These are phyloP conservation scores for Aspergillus aculeatinus DNA, from an alignment of 2,329 filamentous ascomycete genomes.

Conservation along the genomic window DNA sequence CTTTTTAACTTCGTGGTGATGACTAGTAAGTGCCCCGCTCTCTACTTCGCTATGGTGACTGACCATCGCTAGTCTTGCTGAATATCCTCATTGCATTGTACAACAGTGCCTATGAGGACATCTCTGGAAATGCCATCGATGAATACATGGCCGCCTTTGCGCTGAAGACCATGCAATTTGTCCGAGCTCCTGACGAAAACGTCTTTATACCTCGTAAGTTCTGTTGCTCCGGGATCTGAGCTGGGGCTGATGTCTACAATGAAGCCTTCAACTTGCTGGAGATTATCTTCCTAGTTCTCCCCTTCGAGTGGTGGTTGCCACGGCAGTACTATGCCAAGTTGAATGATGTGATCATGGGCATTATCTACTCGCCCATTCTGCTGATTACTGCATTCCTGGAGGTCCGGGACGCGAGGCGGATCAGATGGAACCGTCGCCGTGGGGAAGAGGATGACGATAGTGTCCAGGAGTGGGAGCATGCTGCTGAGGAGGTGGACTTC, in stretches of 20 bases:
- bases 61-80: constrained; percentile 61
- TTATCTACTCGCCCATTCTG: constrained; percentile 81
- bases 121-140: constrained; percentile 87
- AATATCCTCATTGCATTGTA: constrained; percentile 97
- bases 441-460: constrained; percentile 89
- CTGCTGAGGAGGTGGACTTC: constrained; percentile 68
- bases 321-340: constrained; percentile 70
- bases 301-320: constrained; percentile 96
- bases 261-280: constrained; percentile 85
- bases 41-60: constrained; percentile 3
- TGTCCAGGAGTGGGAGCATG: constrained; percentile 90
- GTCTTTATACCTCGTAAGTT: constrained; percentile 79
- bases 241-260: not conserved
- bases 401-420: constrained; percentile 62
- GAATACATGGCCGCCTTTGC: constrained; percentile 93
- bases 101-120: constrained; percentile 94
- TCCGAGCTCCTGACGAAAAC: constrained; percentile 95
- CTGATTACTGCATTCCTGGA: constrained; percentile 74
- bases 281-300: constrained; percentile 72
- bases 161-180: constrained; percentile 94
- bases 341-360: constrained; percentile 85
- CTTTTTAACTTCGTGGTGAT: constrained; percentile 97
- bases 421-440: constrained; percentile 70
- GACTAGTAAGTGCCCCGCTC: constrained; percentile 54
- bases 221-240: not conserved